Conservation (phyloP, 2,329 filamentous ascomycete genomes). For the Onygenales sp. region DNA sequence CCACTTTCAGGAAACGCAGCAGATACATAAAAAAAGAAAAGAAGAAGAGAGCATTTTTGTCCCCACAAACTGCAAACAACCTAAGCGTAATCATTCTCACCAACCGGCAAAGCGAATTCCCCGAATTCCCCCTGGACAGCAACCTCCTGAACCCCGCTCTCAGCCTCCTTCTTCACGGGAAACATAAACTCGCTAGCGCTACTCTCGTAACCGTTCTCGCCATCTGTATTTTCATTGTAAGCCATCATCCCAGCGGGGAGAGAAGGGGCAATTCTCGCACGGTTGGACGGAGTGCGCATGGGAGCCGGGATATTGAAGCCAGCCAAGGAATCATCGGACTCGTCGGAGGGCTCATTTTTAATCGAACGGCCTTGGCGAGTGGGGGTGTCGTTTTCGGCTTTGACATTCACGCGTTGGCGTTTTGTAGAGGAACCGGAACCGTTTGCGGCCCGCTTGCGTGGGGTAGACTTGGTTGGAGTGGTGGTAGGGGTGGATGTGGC, state of each 20-base stretch:
- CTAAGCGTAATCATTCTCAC: no score
- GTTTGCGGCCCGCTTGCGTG: background rate
- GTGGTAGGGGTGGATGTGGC: background rate
- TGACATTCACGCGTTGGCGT: background rate
- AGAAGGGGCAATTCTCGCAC: constrained; percentile 13
- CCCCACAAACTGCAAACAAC: no score
- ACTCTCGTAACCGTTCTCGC: constrained; percentile 8
- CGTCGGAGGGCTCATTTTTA: constrained; percentile 8
- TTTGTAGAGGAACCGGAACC: constrained; percentile 1
- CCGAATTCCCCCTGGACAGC: no score
- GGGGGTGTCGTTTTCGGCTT: background rate
- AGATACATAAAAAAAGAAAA: no score
- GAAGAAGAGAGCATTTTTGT: no score
- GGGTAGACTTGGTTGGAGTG: background rate
- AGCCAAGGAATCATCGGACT: constrained; percentile 4
- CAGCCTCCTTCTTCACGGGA: background rate
- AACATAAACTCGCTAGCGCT: constrained; percentile 8
- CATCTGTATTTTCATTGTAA: constrained; percentile 12
- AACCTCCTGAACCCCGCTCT: no score
- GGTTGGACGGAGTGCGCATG: constrained; percentile 10
- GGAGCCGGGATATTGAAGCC: constrained; percentile 2
- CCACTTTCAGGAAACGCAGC: no score
- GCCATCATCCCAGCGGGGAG: constrained; percentile 12
- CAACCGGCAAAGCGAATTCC: no score
- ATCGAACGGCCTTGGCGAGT: constrained; percentile 1